phyloP scores from a whole-genome alignment of 371 early-diverging fungal species.

The Dinochytrium kinnereticum region DNA sequence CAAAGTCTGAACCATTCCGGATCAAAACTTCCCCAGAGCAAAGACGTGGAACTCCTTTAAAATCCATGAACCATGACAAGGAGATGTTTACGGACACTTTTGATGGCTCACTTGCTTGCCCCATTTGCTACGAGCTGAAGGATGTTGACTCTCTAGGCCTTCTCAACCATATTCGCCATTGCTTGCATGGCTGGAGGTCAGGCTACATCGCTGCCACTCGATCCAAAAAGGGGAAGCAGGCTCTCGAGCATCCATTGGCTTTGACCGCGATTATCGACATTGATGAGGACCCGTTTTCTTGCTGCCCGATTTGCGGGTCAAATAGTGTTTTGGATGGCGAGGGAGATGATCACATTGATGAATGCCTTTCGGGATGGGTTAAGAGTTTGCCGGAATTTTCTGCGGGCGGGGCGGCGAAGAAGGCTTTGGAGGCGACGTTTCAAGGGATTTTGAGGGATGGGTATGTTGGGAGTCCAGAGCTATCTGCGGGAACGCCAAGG shows the following conservation, averaged over 20 bases:
- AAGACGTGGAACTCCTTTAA: not conserved
- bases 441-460: not conserved
- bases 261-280: too few relatives aligned
- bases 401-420: not conserved
- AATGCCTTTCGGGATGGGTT: not conserved
- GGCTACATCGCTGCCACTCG: too few relatives aligned
- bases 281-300: not conserved
- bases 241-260: too few relatives aligned
- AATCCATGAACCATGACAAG: not conserved
- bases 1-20: too few relatives aligned
- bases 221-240: too few relatives aligned
- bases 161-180: not conserved
- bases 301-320: not conserved
- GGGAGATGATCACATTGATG: not conserved
- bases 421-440: not conserved
- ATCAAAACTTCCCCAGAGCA: not conserved
- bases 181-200: not conserved
- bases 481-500: not conserved
- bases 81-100: not conserved
- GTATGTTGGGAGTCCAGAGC: not conserved
- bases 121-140: not conserved
- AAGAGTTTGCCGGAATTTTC: not conserved
- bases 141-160: not conserved
- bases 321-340: not conserved
- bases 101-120: not conserved